These are phyloP conservation scores for Sanghuangporus sanghuang DNA, from an alignment of 1,284 basidiomycete species.

Conservation along the genomic window DNA sequence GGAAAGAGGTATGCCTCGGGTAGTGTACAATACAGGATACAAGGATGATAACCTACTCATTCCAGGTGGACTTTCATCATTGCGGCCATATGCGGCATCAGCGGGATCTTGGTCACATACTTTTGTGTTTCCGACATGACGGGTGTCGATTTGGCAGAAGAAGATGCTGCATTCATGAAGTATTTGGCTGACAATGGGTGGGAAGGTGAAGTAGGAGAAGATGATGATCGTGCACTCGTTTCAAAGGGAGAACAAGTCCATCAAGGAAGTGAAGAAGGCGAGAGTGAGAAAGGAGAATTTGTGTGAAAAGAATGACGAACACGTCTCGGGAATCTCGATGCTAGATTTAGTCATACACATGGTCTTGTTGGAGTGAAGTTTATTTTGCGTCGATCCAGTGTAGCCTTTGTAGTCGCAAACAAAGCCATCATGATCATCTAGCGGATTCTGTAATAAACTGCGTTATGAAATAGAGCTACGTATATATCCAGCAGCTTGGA, in stretches of 20 bases:
- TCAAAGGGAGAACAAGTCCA: constrained; percentile 15
- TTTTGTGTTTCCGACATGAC: constrained; percentile 70
- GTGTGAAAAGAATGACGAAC: neutral
- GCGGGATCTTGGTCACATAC: constrained; percentile 60
- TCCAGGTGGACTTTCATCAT: constrained; percentile 67
- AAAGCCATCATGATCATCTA: neutral
- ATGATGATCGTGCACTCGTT: constrained; percentile 35
- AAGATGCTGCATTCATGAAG: constrained; percentile 56
- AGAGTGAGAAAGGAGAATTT: constrained; percentile 11
- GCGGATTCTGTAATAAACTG: neutral
- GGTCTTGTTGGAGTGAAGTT: neutral
- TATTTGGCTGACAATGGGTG: constrained; percentile 63
- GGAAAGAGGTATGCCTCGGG: constrained; percentile 46
- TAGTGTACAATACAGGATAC: neutral
- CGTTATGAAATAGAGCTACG: neutral
- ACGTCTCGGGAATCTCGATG: neutral
- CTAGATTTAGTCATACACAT: neutral
- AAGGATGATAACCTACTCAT: neutral
- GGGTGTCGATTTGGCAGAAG: constrained; percentile 61
- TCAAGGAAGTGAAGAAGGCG: constrained; percentile 6
- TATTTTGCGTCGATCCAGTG: neutral
- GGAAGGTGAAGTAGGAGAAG: constrained; percentile 61
- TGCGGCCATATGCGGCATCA: constrained; percentile 60
- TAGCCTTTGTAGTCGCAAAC: neutral
- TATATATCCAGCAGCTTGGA: neutral